Percentiles rank a stretch among this genome's conserved stretches.
These are phyloP conservation scores for Solidago caesia DNA, from an alignment of 129 eudicot genomes.

Conservation along the genomic window DNA sequence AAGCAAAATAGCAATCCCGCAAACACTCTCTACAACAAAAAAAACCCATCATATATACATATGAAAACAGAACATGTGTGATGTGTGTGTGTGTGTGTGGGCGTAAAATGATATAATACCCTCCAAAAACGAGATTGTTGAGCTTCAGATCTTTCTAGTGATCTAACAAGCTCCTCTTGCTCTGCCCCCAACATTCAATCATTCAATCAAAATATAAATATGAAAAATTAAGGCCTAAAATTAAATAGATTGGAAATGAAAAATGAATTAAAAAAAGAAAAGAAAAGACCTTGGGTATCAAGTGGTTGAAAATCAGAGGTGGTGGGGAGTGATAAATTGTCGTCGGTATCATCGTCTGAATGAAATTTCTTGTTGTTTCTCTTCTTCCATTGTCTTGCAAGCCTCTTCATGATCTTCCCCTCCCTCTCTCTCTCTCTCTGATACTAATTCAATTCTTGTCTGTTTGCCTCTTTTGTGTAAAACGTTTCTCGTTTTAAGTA, in stretches of 20 bases:
- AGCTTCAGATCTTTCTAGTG: conserved; percentile 60
- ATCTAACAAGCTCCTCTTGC: conserved; percentile 86
- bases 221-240: neutral
- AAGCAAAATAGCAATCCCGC: conserved; percentile 54
- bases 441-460: too few relatives aligned
- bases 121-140: conserved; percentile 77
- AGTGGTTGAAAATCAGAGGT: conserved; percentile 73
- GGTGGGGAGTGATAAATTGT: conserved; percentile 66
- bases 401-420: conserved; percentile 42
- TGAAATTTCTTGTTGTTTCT: conserved; percentile 14
- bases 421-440: neutral
- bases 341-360: conserved; percentile 37
- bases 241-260: conserved; percentile 14
- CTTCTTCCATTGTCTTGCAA: conserved; percentile 54
- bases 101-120: conserved; percentile 34
- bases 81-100: neutral
- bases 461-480: too few relatives aligned
- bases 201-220: neutral
- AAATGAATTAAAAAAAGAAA: neutral
- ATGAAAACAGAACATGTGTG: neutral
- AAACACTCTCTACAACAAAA: conserved; percentile 51
- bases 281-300: conserved; percentile 56
- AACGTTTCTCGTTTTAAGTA: too few relatives aligned
- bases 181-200: conserved; percentile 40
- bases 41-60: conserved; percentile 5